These are phyloP conservation scores for Vicia villosa DNA, from an alignment of 306 rosid species.

Conservation along the genomic window DNA sequence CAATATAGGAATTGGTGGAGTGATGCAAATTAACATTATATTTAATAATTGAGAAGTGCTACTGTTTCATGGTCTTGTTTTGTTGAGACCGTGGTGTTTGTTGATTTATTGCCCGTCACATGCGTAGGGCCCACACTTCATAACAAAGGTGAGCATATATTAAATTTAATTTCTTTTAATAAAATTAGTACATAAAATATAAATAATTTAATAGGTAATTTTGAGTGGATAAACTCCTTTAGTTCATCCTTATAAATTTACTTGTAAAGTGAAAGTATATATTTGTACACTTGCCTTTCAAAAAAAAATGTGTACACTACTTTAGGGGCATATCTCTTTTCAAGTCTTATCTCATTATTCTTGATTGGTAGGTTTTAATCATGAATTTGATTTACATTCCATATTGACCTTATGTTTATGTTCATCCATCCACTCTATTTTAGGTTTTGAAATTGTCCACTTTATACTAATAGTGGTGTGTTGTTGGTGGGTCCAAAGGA, in stretches of 20 bases:
- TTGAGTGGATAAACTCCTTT: no score
- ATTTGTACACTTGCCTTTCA: no score
- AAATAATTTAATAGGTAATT: no score
- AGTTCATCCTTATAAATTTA: no score
- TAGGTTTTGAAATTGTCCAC: neutral
- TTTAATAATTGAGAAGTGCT: neutral
- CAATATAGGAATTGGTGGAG: neutral
- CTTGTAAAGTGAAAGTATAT: no score
- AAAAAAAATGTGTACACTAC: no score
- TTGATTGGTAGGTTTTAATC: constrained; percentile 37
- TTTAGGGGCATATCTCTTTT: no score
- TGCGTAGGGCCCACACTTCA: neutral
- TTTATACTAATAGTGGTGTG: constrained; percentile 26
- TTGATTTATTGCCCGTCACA: constrained; percentile 32
- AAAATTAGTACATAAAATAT: no score
- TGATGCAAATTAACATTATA: neutral
- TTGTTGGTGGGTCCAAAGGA: constrained; percentile 42
- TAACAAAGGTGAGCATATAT: no score
- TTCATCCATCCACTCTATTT: constrained; percentile 48
- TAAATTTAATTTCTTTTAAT: no score
- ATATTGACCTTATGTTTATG: constrained; percentile 48
- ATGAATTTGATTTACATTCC: constrained; percentile 49
- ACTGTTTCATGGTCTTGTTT: constrained; percentile 8
- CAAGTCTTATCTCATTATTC: no score
- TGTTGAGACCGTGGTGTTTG: constrained; percentile 33